Percentiles rank a stretch among this genome's conserved stretches.
Evolutionary conservation across 2,329 filamentous ascomycete genomes (phyloP).

Genomic region (Phialocephala sp.): DNA sequence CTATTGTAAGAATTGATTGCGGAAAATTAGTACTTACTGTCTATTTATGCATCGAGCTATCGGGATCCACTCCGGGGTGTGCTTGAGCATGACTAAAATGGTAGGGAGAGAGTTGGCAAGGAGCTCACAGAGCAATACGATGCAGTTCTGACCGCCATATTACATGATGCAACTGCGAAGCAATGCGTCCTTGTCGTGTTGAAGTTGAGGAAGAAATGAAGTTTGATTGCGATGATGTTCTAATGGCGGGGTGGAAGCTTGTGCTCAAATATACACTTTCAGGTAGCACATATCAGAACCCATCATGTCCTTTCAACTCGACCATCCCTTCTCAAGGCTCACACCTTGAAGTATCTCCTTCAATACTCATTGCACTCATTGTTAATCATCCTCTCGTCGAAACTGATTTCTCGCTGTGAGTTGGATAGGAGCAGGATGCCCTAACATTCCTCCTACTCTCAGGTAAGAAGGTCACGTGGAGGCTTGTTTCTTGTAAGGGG

Average conservation of each 20-base stretch:
- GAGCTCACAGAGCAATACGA: background rate
- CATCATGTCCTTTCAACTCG: background rate
- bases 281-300: background rate
- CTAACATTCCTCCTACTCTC: background rate
- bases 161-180: background rate
- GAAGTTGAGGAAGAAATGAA: background rate
- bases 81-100: background rate
- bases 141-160: too few species aligned
- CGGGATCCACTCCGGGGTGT: background rate
- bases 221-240: background rate
- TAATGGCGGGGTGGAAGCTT: background rate
- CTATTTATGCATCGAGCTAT: background rate
- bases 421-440: conserved; percentile 13
- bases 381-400: background rate
- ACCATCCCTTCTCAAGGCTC: too few species aligned
- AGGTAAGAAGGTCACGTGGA: conserved; percentile 2
- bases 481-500: background rate
- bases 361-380: background rate
- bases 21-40: background rate
- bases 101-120: background rate
- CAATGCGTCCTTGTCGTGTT: background rate
- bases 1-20: background rate
- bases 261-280: background rate
- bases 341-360: background rate
- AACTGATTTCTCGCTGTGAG: conserved; percentile 2